Evolutionary conservation across 1,284 basidiomycete species (phyloP).

Genomic region (Ganoderma sinense): DNA sequence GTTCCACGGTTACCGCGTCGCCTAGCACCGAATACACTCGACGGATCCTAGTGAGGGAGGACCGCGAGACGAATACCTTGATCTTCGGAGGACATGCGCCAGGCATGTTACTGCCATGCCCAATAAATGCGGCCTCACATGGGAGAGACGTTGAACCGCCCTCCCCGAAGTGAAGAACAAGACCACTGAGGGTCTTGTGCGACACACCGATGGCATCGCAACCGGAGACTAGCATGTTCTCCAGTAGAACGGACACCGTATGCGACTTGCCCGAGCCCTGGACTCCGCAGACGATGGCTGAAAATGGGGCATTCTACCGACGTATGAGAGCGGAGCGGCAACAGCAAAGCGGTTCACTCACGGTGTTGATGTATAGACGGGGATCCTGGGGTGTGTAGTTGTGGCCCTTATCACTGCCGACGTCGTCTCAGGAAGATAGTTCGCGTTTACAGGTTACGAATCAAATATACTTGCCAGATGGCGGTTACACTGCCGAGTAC

Average conservation of each 20-base stretch:
- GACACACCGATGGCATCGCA: conserved; percentile 57
- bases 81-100: conserved; percentile 55
- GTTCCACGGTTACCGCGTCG: conserved; percentile 54
- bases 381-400: conserved; percentile 31
- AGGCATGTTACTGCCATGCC: conserved; percentile 43
- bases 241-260: conserved; percentile 68
- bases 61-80: conserved; percentile 67
- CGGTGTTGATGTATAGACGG: conserved; percentile 44
- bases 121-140: conserved; percentile 72
- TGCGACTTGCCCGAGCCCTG: conserved; percentile 76
- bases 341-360: conserved; percentile 19
- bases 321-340: neutral
- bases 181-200: conserved; percentile 60
- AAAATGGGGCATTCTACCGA: conserved; percentile 45
- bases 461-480: conserved; percentile 33
- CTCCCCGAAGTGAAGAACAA: conserved; percentile 76
- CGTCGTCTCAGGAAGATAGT: neutral
- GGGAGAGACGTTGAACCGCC: conserved; percentile 63
- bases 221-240: conserved; percentile 67
- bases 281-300: conserved; percentile 42
- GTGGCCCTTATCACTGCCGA: conserved; percentile 7
- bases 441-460: neutral
- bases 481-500: conserved; percentile 39
- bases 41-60: conserved; percentile 67
- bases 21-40: conserved; percentile 62